Evolutionary conservation across 2,329 filamentous ascomycete species (phyloP).

Genomic region (Canariomyces notabilis): DNA sequence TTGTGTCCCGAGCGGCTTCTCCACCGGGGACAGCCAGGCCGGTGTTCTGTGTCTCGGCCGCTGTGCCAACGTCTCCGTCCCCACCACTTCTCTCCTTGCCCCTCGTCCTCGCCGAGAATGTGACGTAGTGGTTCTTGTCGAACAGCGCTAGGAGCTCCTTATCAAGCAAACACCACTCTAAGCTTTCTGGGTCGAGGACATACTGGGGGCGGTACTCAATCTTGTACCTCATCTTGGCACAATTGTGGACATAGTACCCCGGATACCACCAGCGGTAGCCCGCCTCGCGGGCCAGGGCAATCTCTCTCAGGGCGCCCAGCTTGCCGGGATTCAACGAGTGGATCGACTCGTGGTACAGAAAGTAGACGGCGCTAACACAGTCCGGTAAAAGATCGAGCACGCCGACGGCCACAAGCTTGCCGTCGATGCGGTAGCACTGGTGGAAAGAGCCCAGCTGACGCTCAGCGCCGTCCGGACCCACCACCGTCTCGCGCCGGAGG

Average conservation of each 20-base stretch:
- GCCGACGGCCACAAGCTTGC: constrained; percentile 67
- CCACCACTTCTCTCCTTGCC: constrained; percentile 18
- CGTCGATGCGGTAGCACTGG: constrained; percentile 76
- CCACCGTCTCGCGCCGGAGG: constrained; percentile 43
- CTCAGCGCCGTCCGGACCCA: constrained; percentile 44
- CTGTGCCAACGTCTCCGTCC: neutral
- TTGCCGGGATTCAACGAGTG: constrained; percentile 68
- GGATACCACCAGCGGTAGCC: constrained; percentile 75
- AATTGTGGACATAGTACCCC: constrained; percentile 76
- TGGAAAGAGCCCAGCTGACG: constrained; percentile 67
- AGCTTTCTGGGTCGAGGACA: constrained; percentile 63
- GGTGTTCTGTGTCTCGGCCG: neutral
- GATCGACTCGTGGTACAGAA: constrained; percentile 73
- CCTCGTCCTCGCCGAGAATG: constrained; percentile 34
- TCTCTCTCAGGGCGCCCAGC: constrained; percentile 68
- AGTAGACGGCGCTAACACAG: constrained; percentile 77
- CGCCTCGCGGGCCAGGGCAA: constrained; percentile 61
- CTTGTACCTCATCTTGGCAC: constrained; percentile 82
- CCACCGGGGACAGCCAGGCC: neutral
- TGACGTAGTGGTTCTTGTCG: constrained; percentile 53
- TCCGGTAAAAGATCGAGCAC: constrained; percentile 73
- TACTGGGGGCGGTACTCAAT: constrained; percentile 71
- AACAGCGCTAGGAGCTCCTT: constrained; percentile 43
- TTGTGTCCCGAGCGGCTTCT: neutral
- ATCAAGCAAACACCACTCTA: constrained; percentile 58